Percentiles rank a stretch among this genome's conserved stretches.
Conservation (phyloP, 768 basidiomycete species). For the Cantharellus anzutake region DNA sequence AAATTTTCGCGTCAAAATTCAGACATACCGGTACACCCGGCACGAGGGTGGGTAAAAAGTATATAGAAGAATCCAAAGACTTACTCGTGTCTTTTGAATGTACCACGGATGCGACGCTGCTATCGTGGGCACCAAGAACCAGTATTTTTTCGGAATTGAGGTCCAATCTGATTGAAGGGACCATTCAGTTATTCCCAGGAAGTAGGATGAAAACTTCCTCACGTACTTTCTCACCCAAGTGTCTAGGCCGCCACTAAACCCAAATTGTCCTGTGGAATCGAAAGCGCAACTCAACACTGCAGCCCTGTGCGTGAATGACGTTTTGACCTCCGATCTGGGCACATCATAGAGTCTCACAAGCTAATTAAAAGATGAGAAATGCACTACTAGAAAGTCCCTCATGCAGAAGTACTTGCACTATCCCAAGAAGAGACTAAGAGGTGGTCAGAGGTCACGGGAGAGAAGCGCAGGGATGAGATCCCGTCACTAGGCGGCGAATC, state of each 20-base stretch:
- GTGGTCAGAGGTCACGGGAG: conserved; percentile 57
- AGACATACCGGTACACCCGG: background rate
- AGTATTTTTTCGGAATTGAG: conserved; percentile 50
- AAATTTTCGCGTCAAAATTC: background rate
- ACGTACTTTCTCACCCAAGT: conserved; percentile 66
- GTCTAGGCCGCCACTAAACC: conserved; percentile 76
- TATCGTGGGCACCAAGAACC: conserved; percentile 63
- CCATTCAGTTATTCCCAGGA: background rate
- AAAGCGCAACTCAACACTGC: conserved; percentile 76
- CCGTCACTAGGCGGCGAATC: conserved; percentile 66
- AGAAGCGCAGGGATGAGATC: conserved; percentile 63
- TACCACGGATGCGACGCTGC: conserved; percentile 60
- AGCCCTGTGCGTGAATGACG: conserved; percentile 78
- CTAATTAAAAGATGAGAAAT: conserved; percentile 24
- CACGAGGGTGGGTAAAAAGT: background rate
- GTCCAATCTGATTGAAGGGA: conserved; percentile 39
- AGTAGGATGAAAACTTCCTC: background rate
- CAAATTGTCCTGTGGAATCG: conserved; percentile 36
- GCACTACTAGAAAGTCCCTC: conserved; percentile 13
- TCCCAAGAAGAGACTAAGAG: conserved; percentile 87
- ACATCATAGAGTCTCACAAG: conserved; percentile 39
- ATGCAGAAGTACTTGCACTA: conserved; percentile 30
- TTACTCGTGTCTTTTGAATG: conserved; percentile 46
- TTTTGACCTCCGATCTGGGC: conserved; percentile 39
- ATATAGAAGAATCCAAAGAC: background rate